Base-by-base conservation (phyloP, 2,329 filamentous ascomycete genomes). In the Nemania serpens region DNA sequence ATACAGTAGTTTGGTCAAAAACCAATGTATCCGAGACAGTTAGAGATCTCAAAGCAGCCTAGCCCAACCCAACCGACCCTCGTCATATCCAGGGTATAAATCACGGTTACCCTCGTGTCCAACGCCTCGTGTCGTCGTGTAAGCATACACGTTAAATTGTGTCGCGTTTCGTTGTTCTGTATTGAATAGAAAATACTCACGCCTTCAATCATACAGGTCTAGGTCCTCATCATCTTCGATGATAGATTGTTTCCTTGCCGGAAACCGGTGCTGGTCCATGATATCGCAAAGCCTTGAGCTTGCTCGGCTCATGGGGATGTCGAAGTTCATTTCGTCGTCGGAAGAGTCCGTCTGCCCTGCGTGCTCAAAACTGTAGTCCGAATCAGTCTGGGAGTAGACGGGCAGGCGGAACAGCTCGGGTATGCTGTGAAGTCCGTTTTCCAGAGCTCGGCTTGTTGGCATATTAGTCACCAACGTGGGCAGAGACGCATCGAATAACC, bases 271-370 rank as follows among this genome's bases (percentile, higher is more conserved):
- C 56, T 51, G 22, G 36, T 15, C 11, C 52, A 29, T 11, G 53
- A 15, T 62, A 25, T n/a, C 53, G 61, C n/a, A 57, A 58, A 4
- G 62, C 22, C 25, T 7, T 6, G 57, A 55, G 18, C 42, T 46
- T 2, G 62, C 36, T 6, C 70, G 68, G 33, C 49, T 67, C 33
- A 59, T 48, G 3, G 69, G 70, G 36, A 71, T 71, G 17, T 71
- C 70, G 11, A 68, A 70, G 33, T 66, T 71, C 6, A 69, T 25
- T 5, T 67, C 69, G 5, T 70, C 68, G 13, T 71, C 69, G 2
- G 67, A 71, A 12, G 59, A 66, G 6, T 63, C 29, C n/a, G 11
- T 10, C 5, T 66, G 59, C 42, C 57, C 61, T n/a, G 17, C 50
- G 17, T 43, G 22, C 7, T 59, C 56, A 10, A 43, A 29, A 13